Evolutionary conservation across 202 grass and related monocot species (phyloP), one percentile per base, ranked within the genome.

Genomic region (Eragrostis tef): DNA sequence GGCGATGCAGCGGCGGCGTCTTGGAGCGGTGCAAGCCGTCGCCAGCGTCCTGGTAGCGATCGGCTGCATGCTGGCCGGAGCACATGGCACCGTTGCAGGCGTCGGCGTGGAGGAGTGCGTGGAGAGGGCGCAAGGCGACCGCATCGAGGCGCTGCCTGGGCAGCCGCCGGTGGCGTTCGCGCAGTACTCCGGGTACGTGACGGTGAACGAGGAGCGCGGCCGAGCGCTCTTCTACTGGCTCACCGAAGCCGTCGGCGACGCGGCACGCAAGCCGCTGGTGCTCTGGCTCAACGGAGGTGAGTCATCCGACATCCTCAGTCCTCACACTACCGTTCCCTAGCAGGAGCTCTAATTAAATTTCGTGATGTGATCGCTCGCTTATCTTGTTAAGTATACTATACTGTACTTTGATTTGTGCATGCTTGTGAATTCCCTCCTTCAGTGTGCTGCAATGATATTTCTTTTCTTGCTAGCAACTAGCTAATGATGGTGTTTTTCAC

Each of bases 181-280:
- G 16, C 95, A 98, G 90, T 98, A 80, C 76, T 80, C 92, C 59
- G 95, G 95, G 26, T 98, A 98, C 71, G 90, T 98, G 17, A 89
- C 86, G 44, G 95, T 98, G 88, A 83, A 84, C 86, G 53, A 83
- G 76, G 69, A 41, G 72, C 64, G 52, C 27, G 95, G 92, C 0
- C 91, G 95, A 67, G 95, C 95, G 22, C 95, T 98, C 82, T 98
- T 98, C 92, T 98, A 98, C 81, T 98, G 95, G 95, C 90, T 98
- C 25, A 94, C 88, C 19, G 95, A 98, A 77, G 88, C 95, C 74
- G 68, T 41, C 74, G 65, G 11, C 36, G 84, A 67, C 62, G 63
- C 90, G 4, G 71, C 84, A 53, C 75, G 26, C 41, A 98, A 93
- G 85, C 95, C 95, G 7, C 95, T 98, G 9, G 90, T 98, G 74